Evolutionary conservation across 257 asterid species (phyloP), one percentile per base, ranked within the genome.

Genomic region (Capsicum rhomboideum): DNA sequence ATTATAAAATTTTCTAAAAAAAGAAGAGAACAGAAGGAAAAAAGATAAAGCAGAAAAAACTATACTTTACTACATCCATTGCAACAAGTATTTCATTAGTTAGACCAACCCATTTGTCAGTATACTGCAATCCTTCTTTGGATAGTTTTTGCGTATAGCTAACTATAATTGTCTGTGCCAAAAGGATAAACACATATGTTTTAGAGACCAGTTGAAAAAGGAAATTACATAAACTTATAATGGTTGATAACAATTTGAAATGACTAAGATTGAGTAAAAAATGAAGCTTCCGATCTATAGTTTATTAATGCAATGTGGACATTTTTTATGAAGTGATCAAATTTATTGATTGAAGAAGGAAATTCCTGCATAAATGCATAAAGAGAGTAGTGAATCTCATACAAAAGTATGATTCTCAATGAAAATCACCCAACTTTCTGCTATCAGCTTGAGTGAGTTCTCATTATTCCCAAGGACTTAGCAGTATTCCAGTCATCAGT

Each of bases 31-130:
- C 8, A 40, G 21, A 34, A 54, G 71, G 53, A 80, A 80, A 31
- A 18, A 46, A 58, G 34, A 40, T 3, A 58, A 11, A 37, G 53
- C 8, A 21, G 23, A 80, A 54, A 56, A 53, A 72, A 18, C n/a
- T 91, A 83, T 91, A 95, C 98, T 95, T 95, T 79, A 95, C 98
- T 6, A 93, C 89, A 87, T 94, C 98, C 98, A 95, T 95, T 78
- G 98, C 94, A 49, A 92, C 93, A 88, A 95, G 86, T 85, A 95
- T 90, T 87, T 95, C 98, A 63, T 95, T 95, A 93, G 90, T 90
- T 58, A 94, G 90, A 53, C 98, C 98, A 67, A 95, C 94, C 89
- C 98, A 91, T 88, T 86, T 89, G 90, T 95, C 98, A 21, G 98
- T 94, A 17, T 92, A 93, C 28, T 89, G 86, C 87, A 95, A 87